phyloP scores from a whole-genome alignment of 2,329 filamentous ascomycete species.

The Zarea fungicola region DNA sequence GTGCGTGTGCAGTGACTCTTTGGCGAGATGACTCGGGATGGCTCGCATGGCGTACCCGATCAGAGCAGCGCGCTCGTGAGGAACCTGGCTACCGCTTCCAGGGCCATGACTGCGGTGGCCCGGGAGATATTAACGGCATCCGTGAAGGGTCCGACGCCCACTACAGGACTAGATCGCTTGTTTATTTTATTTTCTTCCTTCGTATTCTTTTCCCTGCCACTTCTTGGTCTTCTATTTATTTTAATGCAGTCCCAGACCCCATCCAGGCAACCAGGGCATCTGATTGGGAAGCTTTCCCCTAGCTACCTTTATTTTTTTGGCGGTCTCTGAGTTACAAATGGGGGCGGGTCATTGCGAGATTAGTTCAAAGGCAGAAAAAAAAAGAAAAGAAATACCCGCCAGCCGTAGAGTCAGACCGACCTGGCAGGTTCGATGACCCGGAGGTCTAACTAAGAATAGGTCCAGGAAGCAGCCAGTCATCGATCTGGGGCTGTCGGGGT shows the following conservation, averaged over 20 bases:
- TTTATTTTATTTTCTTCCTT: neutral
- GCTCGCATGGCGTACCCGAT: slow-evolving; percentile 13
- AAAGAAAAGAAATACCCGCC: neutral
- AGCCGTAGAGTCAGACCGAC: slow-evolving; percentile 8
- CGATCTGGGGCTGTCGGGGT: slow-evolving; percentile 3
- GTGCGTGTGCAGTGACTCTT: slow-evolving; percentile 10
- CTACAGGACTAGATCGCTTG: neutral
- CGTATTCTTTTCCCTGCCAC: neutral
- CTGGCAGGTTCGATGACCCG: neutral
- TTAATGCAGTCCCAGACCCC: neutral
- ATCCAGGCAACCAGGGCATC: no score
- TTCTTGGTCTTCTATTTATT: neutral
- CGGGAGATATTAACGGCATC: neutral
- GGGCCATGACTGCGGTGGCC: neutral
- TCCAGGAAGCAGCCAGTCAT: neutral
- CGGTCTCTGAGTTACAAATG: no score
- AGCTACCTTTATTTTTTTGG: no score
- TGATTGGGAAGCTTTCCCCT: no score
- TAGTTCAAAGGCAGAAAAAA: no score
- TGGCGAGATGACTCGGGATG: slow-evolving; percentile 4
- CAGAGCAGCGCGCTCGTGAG: slow-evolving; percentile 4
- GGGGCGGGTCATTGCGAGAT: no score
- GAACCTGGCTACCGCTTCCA: slow-evolving; percentile 5
- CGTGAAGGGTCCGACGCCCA: neutral
- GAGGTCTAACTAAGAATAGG: neutral